A percentile compares a stretch with the other conserved stretches of the same genome.
phyloP scores from a whole-genome alignment of 2,329 filamentous ascomycete species.

The Nannizzia gypsea region DNA sequence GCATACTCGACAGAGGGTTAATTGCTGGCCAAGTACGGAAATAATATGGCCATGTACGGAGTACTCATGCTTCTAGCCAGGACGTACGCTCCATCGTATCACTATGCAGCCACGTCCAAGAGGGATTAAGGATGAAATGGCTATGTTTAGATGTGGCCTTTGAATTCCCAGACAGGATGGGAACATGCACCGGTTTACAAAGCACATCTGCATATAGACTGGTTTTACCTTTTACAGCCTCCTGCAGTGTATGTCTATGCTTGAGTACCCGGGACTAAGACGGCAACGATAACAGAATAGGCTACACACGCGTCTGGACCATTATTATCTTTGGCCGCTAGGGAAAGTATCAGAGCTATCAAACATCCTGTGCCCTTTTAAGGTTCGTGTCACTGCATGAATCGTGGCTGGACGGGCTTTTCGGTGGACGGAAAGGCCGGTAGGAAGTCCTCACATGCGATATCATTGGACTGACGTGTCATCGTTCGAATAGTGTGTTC shows the following conservation, averaged over 20 bases:
- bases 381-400: not conserved
- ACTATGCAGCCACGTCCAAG: not conserved
- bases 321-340: not conserved
- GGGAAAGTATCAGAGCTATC: not conserved
- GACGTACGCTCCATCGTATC: not conserved
- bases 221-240: not conserved
- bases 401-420: slow-evolving; percentile 3
- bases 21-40: not conserved
- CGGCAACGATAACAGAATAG: not conserved
- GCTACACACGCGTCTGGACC: not conserved
- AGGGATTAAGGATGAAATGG: not conserved
- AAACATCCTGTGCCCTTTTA: not conserved
- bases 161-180: not conserved
- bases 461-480: slow-evolving; percentile 5
- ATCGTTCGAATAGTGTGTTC: not conserved
- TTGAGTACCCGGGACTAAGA: not conserved
- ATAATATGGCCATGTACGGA: not conserved
- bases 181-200: not conserved
- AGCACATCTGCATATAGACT: not conserved
- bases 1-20: not conserved
- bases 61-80: not conserved
- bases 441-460: not conserved
- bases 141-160: not conserved
- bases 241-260: not conserved
- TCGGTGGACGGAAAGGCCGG: not conserved